These are phyloP conservation scores for Oryza coarctata DNA, from an alignment of 176 grass and related monocot genomes.

Conservation along the genomic window DNA sequence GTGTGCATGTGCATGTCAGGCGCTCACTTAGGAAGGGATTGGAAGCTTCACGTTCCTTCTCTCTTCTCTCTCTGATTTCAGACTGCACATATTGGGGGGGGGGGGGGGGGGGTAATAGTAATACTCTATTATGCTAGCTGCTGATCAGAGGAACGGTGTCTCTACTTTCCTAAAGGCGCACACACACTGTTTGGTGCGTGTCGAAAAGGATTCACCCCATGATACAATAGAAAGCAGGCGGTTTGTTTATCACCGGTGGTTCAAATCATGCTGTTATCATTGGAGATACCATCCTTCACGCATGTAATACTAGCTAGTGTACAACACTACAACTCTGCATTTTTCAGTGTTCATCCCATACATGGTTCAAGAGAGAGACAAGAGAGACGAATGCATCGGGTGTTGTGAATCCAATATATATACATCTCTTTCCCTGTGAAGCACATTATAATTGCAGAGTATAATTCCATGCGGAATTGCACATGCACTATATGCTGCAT, in stretches of 20 bases:
- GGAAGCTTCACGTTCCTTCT: conserved; percentile 15
- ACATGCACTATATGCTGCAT: neutral
- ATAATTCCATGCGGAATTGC: neutral
- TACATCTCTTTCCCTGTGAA: neutral
- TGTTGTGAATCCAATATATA: neutral
- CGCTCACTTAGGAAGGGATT: neutral
- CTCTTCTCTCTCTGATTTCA: neutral
- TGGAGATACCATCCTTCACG: neutral
- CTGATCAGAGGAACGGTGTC: neutral
- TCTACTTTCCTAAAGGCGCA: conserved; percentile 18
- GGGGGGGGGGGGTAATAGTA: neutral
- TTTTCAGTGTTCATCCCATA: neutral
- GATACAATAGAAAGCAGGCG: neutral
- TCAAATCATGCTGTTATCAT: conserved; percentile 34
- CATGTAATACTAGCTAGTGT: neutral
- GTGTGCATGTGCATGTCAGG: conserved; percentile 4
- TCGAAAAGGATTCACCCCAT: conserved; percentile 27
- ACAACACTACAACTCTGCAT: neutral
- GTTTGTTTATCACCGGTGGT: neutral
- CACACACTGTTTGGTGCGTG: neutral
- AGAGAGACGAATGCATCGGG: neutral
- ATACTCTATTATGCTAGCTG: neutral
- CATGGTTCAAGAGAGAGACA: neutral
- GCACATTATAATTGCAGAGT: neutral
- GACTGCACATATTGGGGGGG: neutral